Percentiles rank a stretch among this genome's conserved stretches.
These are phyloP conservation scores for Loxodes magnus DNA, from an alignment of 73 alveolate species.

Conservation along the genomic window DNA sequence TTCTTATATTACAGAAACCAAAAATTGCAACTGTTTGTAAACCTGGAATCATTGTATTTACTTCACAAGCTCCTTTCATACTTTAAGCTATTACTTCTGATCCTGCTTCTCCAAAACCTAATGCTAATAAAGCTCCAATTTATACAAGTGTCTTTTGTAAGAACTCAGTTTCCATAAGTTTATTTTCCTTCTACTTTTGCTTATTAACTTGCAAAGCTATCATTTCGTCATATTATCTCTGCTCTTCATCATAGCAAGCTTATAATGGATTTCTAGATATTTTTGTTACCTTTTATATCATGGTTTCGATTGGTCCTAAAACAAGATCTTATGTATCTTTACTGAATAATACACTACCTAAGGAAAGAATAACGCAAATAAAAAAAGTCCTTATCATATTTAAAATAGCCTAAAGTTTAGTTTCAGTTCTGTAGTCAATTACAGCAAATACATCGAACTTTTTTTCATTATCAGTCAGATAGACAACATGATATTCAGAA, in stretches of 20 bases:
- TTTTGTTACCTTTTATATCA: slow-evolving; percentile 39
- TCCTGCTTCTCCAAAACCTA: slow-evolving; percentile 37
- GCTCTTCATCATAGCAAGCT: too few relatives aligned
- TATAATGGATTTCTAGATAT: slow-evolving; percentile 57
- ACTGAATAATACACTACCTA: slow-evolving; percentile 51
- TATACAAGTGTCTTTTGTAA: slow-evolving; percentile 94
- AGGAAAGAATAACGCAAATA: slow-evolving; percentile 34
- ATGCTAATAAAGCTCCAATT: slow-evolving; percentile 38
- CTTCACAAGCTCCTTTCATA: slow-evolving; percentile 58
- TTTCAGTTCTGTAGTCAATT: slow-evolving; percentile 7
- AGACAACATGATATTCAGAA: background rate
- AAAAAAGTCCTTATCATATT: slow-evolving; percentile 34
- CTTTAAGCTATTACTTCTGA: slow-evolving; percentile 48
- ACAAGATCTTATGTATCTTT: slow-evolving; percentile 55
- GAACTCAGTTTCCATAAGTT: slow-evolving; percentile 84
- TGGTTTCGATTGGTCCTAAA: slow-evolving; percentile 48
- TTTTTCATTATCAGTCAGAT: too few relatives aligned
- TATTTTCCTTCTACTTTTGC: too few relatives aligned
- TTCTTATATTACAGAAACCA: slow-evolving; percentile 83
- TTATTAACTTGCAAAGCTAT: too few relatives aligned
- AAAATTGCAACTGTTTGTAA: slow-evolving; percentile 56
- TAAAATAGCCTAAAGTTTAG: slow-evolving; percentile 12
- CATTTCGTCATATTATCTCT: too few relatives aligned
- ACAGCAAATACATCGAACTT: background rate
- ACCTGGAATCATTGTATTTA: slow-evolving; percentile 70